A percentile compares a stretch with the other conserved stretches of the same genome.
Evolutionary conservation across 305 asterid species (phyloP).

Genomic region (Caryopteris hybrid): DNA sequence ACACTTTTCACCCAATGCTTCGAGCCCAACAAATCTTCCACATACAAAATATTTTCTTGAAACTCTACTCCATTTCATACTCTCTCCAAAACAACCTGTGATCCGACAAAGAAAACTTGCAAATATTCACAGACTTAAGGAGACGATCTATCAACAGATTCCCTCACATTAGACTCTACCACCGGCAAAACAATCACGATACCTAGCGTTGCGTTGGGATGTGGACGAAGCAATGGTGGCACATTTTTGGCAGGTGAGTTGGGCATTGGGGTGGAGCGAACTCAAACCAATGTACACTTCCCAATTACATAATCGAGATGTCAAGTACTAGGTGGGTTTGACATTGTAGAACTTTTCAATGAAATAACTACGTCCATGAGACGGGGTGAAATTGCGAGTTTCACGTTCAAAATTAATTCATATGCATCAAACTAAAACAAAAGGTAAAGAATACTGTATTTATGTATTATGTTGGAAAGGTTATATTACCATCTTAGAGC

Average conservation of each 20-base stretch:
- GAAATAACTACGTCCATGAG: too few relatives aligned
- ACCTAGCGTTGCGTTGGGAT: conserved; percentile 26
- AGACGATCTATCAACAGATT: conserved; percentile 32
- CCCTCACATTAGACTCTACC: conserved; percentile 16
- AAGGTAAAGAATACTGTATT: too few relatives aligned
- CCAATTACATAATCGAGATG: too few relatives aligned
- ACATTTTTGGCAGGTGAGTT: conserved; percentile 18
- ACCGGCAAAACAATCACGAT: not conserved
- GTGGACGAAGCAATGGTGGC: conserved; percentile 34
- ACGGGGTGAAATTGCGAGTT: too few relatives aligned
- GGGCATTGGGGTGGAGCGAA: conserved; percentile 26
- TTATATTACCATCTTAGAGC: too few relatives aligned
- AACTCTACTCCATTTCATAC: not conserved
- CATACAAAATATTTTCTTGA: conserved; percentile 27
- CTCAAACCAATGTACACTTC: too few relatives aligned
- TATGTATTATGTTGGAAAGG: too few relatives aligned
- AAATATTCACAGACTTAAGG: conserved; percentile 18
- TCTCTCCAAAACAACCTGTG: not conserved
- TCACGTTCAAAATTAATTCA: too few relatives aligned
- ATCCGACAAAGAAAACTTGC: not conserved
- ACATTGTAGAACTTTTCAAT: too few relatives aligned
- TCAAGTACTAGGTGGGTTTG: too few relatives aligned
- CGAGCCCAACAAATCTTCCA: conserved; percentile 24
- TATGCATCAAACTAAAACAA: too few relatives aligned
- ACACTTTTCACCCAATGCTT: conserved; percentile 42